phyloP scores from a whole-genome alignment of 176 grass and related monocot genomes.

The Raddia guianensis region DNA sequence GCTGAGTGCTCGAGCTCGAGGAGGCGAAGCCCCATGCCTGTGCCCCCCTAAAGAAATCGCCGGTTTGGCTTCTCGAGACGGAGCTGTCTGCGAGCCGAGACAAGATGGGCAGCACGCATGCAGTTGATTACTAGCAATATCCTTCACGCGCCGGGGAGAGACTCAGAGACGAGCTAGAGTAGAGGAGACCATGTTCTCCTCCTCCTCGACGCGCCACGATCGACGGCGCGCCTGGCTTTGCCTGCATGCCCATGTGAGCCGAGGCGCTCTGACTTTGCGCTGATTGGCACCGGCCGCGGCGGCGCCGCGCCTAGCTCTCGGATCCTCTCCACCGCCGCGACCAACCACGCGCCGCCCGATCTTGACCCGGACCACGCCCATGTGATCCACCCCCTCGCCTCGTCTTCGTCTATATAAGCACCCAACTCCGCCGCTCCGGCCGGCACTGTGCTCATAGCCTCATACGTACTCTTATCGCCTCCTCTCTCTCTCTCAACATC shows the following conservation, averaged over 20 bases:
- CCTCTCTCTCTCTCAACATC: not conserved
- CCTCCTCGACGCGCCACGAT: slow-evolving; percentile 32
- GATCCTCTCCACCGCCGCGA: not conserved
- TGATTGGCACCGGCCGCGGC: slow-evolving; percentile 26
- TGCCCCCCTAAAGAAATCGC: not conserved
- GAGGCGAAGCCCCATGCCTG: not conserved
- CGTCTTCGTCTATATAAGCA: slow-evolving; percentile 28
- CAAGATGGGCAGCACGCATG: not conserved
- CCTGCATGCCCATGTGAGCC: not conserved
- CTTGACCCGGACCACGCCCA: slow-evolving; percentile 23
- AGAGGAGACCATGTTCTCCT: not conserved
- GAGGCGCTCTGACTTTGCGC: slow-evolving; percentile 39
- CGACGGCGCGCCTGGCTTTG: too few relatives aligned
- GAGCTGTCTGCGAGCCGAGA: slow-evolving; percentile 36
- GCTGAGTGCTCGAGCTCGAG: too few relatives aligned
- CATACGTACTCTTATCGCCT: not conserved
- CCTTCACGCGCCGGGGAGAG: not conserved
- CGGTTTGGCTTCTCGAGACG: slow-evolving; percentile 41
- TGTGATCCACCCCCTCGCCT: slow-evolving; percentile 2
- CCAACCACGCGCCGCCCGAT: slow-evolving; percentile 9
- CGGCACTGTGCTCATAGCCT: too few relatives aligned
- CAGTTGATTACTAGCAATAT: not conserved
- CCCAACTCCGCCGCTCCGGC: not conserved
- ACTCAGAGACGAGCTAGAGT: too few relatives aligned
- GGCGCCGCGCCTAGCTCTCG: slow-evolving; percentile 15